Evolutionary conservation across 2,329 filamentous ascomycete species (phyloP).

Genomic region (Bertia moriformis): DNA sequence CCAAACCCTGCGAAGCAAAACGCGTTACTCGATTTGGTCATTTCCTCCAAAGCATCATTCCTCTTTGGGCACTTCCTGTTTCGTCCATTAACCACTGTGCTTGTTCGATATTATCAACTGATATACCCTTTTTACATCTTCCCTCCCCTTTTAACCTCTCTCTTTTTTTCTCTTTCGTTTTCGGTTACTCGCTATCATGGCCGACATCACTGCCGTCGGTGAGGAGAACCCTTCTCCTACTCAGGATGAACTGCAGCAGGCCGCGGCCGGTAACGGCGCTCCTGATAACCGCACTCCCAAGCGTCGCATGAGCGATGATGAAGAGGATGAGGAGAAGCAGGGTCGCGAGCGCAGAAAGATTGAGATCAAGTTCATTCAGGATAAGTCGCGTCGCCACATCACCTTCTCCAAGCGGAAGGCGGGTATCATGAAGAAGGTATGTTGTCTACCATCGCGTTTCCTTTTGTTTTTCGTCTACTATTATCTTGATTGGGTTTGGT

Average conservation of each 20-base stretch:
- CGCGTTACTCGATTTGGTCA: constrained; percentile 1
- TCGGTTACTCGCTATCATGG: constrained; percentile 34
- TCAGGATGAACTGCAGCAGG: constrained; percentile 59
- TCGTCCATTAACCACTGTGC: constrained; percentile 8
- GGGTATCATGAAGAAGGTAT: constrained; percentile 99
- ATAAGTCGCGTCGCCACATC: constrained; percentile 98
- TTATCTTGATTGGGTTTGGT: constrained; percentile 1
- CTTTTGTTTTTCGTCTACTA: constrained; percentile 2
- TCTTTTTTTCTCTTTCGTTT: constrained; percentile 5
- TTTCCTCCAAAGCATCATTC: neutral
- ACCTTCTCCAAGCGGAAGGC: constrained; percentile 99
- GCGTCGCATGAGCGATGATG: constrained; percentile 82
- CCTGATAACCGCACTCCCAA: constrained; percentile 73
- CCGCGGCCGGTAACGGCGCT: constrained; percentile 56
- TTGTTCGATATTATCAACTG: constrained; percentile 6
- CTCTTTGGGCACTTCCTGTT: neutral
- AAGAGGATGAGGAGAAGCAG: constrained; percentile 94
- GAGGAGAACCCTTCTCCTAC: constrained; percentile 56
- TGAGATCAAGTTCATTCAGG: constrained; percentile 99
- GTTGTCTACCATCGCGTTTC: constrained; percentile 17
- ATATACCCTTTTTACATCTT: constrained; percentile 3
- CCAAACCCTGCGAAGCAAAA: constrained; percentile 1
- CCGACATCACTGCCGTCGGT: constrained; percentile 67
- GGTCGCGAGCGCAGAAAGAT: constrained; percentile 98
- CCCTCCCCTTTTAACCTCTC: constrained; percentile 5